phyloP scores from a whole-genome alignment of 2,329 filamentous ascomycete genomes.

The Ophiostoma sp. region DNA sequence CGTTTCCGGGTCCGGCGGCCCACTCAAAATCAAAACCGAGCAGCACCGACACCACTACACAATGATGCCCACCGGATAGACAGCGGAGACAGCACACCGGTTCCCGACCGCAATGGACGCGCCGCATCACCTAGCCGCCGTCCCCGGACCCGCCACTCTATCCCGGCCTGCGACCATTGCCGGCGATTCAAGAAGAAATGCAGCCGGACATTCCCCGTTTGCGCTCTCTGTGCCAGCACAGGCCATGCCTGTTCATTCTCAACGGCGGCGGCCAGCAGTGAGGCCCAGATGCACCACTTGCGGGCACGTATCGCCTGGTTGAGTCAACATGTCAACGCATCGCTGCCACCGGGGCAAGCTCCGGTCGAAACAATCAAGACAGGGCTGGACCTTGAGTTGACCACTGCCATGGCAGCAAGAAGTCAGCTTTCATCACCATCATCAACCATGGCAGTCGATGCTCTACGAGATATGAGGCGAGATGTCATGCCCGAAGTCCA shows the following conservation, averaged over 20 bases:
- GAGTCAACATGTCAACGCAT: conserved; percentile 23
- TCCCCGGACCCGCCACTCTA: neutral
- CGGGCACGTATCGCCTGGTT: conserved; percentile 46
- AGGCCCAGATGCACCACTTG: conserved; percentile 36
- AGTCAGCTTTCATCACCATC: neutral
- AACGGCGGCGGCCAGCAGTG: conserved; percentile 34
- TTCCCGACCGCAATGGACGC: neutral
- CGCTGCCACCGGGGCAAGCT: neutral
- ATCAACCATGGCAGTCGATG: neutral
- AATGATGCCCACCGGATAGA: neutral
- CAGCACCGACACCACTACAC: neutral
- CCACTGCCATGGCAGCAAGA: neutral
- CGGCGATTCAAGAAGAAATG: conserved; percentile 45
- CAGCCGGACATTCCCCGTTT: conserved; percentile 45
- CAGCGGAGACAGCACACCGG: neutral
- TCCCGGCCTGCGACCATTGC: conserved; percentile 26
- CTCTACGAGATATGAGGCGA: neutral
- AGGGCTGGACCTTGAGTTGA: conserved; percentile 8
- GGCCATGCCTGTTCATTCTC: conserved; percentile 43
- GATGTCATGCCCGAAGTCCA: neutral
- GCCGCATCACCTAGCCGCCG: neutral
- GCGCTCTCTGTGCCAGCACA: conserved; percentile 43
- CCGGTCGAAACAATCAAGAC: conserved; percentile 38
- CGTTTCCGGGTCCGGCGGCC: conserved; percentile 1
- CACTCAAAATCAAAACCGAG: neutral